phyloP scores from a whole-genome alignment of 495 filamentous ascomycete genomes.

The Hyaloscypha finlandica region DNA sequence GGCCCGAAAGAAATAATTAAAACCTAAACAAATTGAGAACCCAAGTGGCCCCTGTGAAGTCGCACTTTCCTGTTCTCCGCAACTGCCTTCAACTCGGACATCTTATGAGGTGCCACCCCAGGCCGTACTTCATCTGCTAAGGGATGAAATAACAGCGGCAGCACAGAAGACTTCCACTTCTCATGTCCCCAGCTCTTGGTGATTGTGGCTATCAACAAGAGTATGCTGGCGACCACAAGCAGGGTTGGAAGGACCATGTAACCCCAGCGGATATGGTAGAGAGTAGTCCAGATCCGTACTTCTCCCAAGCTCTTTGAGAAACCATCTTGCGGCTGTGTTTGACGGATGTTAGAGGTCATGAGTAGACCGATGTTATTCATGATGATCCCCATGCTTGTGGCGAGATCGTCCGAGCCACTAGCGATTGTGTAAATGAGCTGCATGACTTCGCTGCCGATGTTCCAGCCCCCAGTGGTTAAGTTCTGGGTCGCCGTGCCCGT shows the following conservation, averaged over 20 bases:
- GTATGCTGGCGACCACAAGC: not conserved
- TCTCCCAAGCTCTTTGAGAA: not conserved
- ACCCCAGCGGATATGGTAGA: not conserved
- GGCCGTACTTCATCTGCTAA: not conserved
- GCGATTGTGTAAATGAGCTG: not conserved
- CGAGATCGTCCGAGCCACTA: not conserved
- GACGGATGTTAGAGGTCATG: not conserved
- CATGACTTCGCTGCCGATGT: not conserved
- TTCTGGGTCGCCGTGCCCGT: not conserved
- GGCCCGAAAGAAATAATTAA: not conserved
- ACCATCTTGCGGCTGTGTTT: not conserved
- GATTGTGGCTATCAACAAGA: not conserved
- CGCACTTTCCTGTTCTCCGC: not conserved
- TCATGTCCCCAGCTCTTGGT: not conserved
- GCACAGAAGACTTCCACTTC: constrained; percentile 6
- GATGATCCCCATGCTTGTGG: not conserved
- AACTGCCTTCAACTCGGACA: not conserved
- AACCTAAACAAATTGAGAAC: constrained; percentile 11
- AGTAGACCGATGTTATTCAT: not conserved
- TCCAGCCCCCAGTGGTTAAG: not conserved
- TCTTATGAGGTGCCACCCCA: not conserved
- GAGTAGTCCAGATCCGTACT: not conserved
- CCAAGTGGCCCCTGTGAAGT: not conserved
- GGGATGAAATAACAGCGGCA: constrained; percentile 1
- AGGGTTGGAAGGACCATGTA: not conserved